A percentile compares a stretch with the other conserved stretches of the same genome.
Evolutionary conservation across 1,284 basidiomycete species (phyloP).

Genomic region (Inonotus obliquus): DNA sequence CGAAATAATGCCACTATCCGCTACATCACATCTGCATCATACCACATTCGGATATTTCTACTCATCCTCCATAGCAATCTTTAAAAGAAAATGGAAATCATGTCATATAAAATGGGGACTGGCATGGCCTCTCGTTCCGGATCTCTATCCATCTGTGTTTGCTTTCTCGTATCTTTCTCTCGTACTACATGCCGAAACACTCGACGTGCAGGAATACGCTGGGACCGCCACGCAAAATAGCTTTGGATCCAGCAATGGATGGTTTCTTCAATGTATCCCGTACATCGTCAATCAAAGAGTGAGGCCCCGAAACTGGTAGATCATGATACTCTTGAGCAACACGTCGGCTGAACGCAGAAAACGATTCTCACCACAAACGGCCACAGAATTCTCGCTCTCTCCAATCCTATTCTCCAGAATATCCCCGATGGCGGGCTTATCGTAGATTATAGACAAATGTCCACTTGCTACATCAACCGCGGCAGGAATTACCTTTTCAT

Average conservation of each 20-base stretch:
- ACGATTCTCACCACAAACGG: constrained; percentile 8
- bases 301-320: constrained; percentile 13
- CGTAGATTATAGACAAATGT: background rate
- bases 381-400: background rate
- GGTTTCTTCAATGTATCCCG: background rate
- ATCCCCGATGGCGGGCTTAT: background rate
- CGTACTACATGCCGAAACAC: constrained; percentile 6
- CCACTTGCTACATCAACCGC: background rate
- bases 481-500: background rate
- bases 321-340: background rate
- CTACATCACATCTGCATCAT: too few relatives aligned
- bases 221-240: constrained; percentile 7
- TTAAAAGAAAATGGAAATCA: too few relatives aligned
- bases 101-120: too few relatives aligned
- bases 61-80: too few relatives aligned
- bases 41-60: too few relatives aligned
- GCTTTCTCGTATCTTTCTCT: background rate
- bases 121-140: too few relatives aligned
- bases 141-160: too few relatives aligned
- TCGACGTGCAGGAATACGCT: constrained; percentile 15
- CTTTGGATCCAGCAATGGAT: background rate
- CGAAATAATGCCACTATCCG: too few relatives aligned
- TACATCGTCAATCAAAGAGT: constrained; percentile 6
- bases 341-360: background rate
- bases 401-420: background rate